Conservation (phyloP, 1,284 basidiomycete genomes). For the Abortiporus biennis region DNA sequence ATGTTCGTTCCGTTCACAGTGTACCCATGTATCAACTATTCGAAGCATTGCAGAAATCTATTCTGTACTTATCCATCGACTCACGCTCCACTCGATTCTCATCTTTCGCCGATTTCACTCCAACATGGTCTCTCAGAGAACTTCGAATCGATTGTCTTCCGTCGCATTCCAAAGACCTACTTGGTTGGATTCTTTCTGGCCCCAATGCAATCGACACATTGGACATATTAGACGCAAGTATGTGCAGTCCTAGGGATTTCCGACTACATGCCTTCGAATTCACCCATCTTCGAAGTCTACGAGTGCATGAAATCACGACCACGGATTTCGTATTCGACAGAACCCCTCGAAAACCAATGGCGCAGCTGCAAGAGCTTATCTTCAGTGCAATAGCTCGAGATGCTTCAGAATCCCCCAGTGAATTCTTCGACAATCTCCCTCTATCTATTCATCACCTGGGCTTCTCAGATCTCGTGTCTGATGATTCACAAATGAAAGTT, state of each 20-base stretch:
- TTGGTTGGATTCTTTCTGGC: background rate
- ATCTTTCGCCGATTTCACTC: background rate
- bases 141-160: background rate
- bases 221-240: background rate
- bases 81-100: background rate
- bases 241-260: no score
- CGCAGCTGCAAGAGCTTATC: background rate
- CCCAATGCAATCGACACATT: background rate
- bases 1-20: slow-evolving; percentile 10
- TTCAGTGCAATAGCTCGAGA: background rate
- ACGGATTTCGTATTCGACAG: no score
- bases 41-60: slow-evolving; percentile 7
- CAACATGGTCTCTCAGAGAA: background rate
- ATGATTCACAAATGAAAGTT: background rate
- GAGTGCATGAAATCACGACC: background rate
- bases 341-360: background rate
- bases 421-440: background rate
- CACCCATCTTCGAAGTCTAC: background rate
- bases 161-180: background rate
- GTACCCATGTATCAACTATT: slow-evolving; percentile 13
- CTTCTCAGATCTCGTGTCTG: background rate
- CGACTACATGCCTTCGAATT: no score
- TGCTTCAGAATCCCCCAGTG: no score
- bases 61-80: background rate
- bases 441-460: background rate